Evolutionary conservation across 192 early-diverging fungal species (phyloP).

Genomic region (Coemansia sp.): DNA sequence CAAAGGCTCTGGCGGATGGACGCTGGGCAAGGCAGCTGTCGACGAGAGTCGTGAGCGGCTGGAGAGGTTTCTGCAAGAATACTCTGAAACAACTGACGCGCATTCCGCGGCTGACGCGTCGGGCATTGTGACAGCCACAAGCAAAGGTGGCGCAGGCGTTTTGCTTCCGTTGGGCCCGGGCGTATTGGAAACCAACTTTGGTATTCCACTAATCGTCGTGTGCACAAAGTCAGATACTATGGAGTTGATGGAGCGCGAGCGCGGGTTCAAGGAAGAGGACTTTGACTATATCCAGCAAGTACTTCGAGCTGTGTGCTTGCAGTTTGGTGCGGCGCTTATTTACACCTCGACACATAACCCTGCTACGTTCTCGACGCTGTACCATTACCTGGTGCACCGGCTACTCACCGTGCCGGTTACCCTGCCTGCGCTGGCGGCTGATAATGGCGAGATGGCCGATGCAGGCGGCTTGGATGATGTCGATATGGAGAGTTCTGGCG

Average conservation of each 20-base stretch:
- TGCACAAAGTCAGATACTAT: conserved; percentile 83
- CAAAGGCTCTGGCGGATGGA: conserved; percentile 63
- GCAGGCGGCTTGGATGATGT: conserved; percentile 12
- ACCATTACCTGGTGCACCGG: conserved; percentile 82
- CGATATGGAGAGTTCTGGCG: not conserved
- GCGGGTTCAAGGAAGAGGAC: conserved; percentile 86
- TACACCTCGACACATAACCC: conserved; percentile 86
- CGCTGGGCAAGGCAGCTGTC: conserved; percentile 66
- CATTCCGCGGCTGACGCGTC: conserved; percentile 19
- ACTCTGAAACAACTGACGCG: conserved; percentile 60
- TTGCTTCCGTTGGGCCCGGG: conserved; percentile 78
- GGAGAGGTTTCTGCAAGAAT: conserved; percentile 72
- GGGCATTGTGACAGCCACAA: conserved; percentile 5
- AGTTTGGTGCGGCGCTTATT: conserved; percentile 88
- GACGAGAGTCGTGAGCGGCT: conserved; percentile 74
- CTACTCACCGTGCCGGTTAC: conserved; percentile 50
- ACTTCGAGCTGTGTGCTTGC: conserved; percentile 87
- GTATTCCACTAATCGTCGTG: conserved; percentile 88
- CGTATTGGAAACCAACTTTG: conserved; percentile 82
- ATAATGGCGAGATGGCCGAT: not conserved
- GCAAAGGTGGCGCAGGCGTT: conserved; percentile 38
- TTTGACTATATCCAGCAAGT: conserved; percentile 97
- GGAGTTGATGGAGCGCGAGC: conserved; percentile 74
- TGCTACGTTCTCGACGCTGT: conserved; percentile 74
- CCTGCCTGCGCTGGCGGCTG: conserved; percentile 18